These are phyloP conservation scores for Macrophomina phaseolina DNA, from an alignment of 2,329 filamentous ascomycete genomes.

Conservation along the genomic window DNA sequence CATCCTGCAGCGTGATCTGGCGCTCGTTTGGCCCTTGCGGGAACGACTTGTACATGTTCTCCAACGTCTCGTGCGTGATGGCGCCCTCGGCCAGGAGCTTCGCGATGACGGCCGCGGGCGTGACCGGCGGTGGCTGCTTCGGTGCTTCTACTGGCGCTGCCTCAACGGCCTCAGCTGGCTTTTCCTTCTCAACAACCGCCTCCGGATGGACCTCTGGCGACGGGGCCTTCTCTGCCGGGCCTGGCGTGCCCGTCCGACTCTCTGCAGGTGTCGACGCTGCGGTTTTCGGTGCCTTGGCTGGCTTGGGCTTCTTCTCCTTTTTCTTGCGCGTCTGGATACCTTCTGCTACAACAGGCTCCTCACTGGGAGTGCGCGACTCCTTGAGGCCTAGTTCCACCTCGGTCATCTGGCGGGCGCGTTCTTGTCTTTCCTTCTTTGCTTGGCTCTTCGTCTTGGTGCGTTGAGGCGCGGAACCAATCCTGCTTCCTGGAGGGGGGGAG, in stretches of 20 bases:
- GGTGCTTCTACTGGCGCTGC: slow-evolving; percentile 31
- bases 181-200: slow-evolving; percentile 32
- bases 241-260: slow-evolving; percentile 14
- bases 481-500: slow-evolving; percentile 65
- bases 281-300: neutral
- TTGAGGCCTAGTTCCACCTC: slow-evolving; percentile 56
- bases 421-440: slow-evolving; percentile 76
- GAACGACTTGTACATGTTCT: slow-evolving; percentile 25
- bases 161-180: slow-evolving; percentile 32
- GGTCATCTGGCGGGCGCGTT: slow-evolving; percentile 64
- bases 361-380: slow-evolving; percentile 32
- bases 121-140: slow-evolving; percentile 38
- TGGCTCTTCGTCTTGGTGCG: slow-evolving; percentile 77
- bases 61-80: slow-evolving; percentile 32
- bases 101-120: slow-evolving; percentile 45
- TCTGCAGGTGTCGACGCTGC: slow-evolving; percentile 17
- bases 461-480: slow-evolving; percentile 71
- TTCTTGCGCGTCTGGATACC: slow-evolving; percentile 82
- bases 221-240: neutral
- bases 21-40: slow-evolving; percentile 34
- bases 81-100: slow-evolving; percentile 47
- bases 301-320: slow-evolving; percentile 72
- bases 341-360: slow-evolving; percentile 56
- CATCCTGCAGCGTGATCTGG: slow-evolving; percentile 37
- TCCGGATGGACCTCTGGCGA: neutral